Base-by-base conservation (phyloP, 345 rosid genomes). In the Sonneratia caseolaris region DNA sequence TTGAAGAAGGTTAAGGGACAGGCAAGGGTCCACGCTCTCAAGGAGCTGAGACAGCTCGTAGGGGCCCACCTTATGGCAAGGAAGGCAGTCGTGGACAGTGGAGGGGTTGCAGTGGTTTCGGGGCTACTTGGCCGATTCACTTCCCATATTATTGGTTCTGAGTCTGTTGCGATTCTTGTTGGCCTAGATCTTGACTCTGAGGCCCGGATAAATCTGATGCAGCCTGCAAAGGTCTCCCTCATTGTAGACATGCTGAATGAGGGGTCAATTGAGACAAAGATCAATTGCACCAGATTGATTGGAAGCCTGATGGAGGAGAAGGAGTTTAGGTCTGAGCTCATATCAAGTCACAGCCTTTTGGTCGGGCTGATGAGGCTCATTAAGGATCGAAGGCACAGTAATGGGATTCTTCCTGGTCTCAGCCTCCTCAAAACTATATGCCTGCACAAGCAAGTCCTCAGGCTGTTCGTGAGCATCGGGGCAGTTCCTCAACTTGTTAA, bases 1-100 rank as follows among this genome's bases (percentile, higher is more conserved):
- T 66, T 75, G 73, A 75, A 75, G 74, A 75, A 70, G 74, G 78
- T 75, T 48, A 75, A 75, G 56, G 74, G 78, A 6, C 78, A 75
- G 70, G 78, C 67, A 36, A 75, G 78, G 56, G 43, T 75, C 42
- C 73, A 75, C 69, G 70, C 78, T 7, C 74, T 75, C 64, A 75
- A 75, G 70, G 78, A 75, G 70, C 78, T 75, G 64, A 51, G 73
- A 32, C 78, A 75, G 43, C 73, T 75, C 45, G 78, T 66, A 32
- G 65, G 65, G 18, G 37, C 70, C 19, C 78, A 75, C 61, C 56
- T 68, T 42, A 75, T 74, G 27, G 73, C 78, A 16, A 51, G 74
- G 62, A 75, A 70, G 66, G 65, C 78, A 3, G 74, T 75, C 16
- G 70, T 65, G 24, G 70, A 70, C 42, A 68, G 27, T 15, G 78